Percentiles rank a stretch among this genome's conserved stretches.
phyloP scores from a whole-genome alignment of 352 stramenopile genomes.

The Aphanomyces cochlioides region DNA sequence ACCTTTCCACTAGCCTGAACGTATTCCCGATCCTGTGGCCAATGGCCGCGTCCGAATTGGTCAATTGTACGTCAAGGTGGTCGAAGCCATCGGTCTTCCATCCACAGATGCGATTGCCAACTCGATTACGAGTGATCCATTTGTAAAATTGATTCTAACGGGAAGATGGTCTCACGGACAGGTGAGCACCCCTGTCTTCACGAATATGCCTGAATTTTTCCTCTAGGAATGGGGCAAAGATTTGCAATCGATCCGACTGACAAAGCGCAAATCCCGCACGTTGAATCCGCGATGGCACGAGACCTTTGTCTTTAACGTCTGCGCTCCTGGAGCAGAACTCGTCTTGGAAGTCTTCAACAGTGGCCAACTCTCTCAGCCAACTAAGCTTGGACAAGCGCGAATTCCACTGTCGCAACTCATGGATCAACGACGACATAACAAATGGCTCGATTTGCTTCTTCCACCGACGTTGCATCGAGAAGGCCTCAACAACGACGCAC shows the following conservation, averaged over 20 bases:
- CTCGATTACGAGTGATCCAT: slow-evolving; percentile 85
- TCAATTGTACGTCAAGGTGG: slow-evolving; percentile 83
- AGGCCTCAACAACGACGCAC: slow-evolving; percentile 76
- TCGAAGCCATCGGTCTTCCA: slow-evolving; percentile 76
- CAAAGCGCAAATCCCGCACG: slow-evolving; percentile 83
- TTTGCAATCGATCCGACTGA: slow-evolving; percentile 76
- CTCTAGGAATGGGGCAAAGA: slow-evolving; percentile 65
- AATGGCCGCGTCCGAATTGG: slow-evolving; percentile 79
- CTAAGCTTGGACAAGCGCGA: slow-evolving; percentile 73
- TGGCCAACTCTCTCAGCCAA: slow-evolving; percentile 66
- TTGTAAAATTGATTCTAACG: slow-evolving; percentile 77
- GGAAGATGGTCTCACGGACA: slow-evolving; percentile 84
- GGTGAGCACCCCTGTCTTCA: background rate
- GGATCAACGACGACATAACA: slow-evolving; percentile 83
- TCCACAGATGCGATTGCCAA: slow-evolving; percentile 87
- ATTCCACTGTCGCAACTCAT: slow-evolving; percentile 76
- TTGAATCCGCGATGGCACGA: slow-evolving; percentile 84
- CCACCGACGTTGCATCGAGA: slow-evolving; percentile 74
- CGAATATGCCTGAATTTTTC: background rate
- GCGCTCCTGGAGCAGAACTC: slow-evolving; percentile 70
- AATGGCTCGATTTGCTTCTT: slow-evolving; percentile 78
- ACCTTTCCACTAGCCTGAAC: slow-evolving; percentile 41
- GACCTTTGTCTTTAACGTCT: slow-evolving; percentile 86
- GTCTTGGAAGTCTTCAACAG: slow-evolving; percentile 85
- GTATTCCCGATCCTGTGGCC: slow-evolving; percentile 69